Base-by-base conservation (phyloP, 208 protist species). In the Acanthamoeba sp. region DNA sequence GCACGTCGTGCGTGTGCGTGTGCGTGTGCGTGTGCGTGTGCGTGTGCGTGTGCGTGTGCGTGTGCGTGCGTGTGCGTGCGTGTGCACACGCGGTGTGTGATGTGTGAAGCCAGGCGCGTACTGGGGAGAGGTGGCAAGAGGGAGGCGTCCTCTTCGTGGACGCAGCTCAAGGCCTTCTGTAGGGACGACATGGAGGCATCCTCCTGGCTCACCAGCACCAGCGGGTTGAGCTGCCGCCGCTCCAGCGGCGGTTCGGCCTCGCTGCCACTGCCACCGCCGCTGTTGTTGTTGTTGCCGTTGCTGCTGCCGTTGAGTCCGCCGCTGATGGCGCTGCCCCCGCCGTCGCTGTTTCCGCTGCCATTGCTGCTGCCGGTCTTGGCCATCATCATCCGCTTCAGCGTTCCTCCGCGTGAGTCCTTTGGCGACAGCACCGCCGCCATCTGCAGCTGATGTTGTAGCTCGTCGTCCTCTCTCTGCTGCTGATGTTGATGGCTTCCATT, bases 111-210 rank as follows among this genome's bases (percentile, higher is more conserved):
- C 3, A 10, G 45, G 64, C 18, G 22, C 57, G 66, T 76, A 76
- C 66, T 2, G n/a, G 66, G n/a, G 12, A 62, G 40, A 50, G 78
- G 50, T 14, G 50, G 40, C 40, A 87, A 38, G 32, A 87, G 38
- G 7, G 78, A 87, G 16, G 78, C 32, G 40, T 87, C 78, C 12
- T 87, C 45, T 24, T 87, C 78, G 50, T 87, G 45, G 10, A 87
- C 78, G 38, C 27, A 32, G 24, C 45, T 62, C n/a, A 87, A 38
- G 18, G 78, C 78, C 32, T 59, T 87, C 45, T 87, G 78, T 5
- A 87, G 78, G 1, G 78, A 87, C 29, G 27, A 40, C 20, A 52
- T 24, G 38, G 78, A 62, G 50, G 45, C 42, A 3, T 87, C 78
- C 32, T 82, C 71, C 18, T 50, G 42, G 38, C 42, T 38, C 45